Evolutionary conservation across 345 rosid genomes (phyloP).

Genomic region (Noccaea bulbosa): DNA sequence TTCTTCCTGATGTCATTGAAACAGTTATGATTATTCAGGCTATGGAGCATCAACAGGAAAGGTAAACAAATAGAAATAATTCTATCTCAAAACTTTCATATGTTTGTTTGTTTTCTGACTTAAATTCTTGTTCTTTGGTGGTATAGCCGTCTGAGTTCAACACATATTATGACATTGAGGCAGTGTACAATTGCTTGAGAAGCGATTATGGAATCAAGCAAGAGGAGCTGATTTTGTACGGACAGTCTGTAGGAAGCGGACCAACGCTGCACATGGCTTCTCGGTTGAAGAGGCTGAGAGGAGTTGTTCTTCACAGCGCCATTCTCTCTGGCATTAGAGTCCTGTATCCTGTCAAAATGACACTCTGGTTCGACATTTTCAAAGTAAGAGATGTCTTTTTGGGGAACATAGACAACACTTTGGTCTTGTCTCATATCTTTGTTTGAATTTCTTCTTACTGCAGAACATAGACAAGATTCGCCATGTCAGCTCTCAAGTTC

Average conservation of each 20-base stretch:
- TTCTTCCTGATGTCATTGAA: not conserved
- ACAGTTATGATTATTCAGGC: slow-evolving; percentile 99
- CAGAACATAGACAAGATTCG: slow-evolving; percentile 99
- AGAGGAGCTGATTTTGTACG: slow-evolving; percentile 86
- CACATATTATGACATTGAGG: slow-evolving; percentile 92
- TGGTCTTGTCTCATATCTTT: slow-evolving; percentile 30
- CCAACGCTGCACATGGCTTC: slow-evolving; percentile 91
- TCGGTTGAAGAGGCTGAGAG: slow-evolving; percentile 68
- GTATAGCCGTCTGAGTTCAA: slow-evolving; percentile 87
- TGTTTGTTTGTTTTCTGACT: slow-evolving; percentile 16
- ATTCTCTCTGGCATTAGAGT: slow-evolving; percentile 96
- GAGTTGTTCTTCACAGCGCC: slow-evolving; percentile 95
- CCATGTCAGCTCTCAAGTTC: slow-evolving; percentile 81
- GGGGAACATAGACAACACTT: not conserved
- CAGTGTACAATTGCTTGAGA: slow-evolving; percentile 80
- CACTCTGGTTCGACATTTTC: slow-evolving; percentile 92
- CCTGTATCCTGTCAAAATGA: slow-evolving; percentile 89
- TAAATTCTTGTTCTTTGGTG: slow-evolving; percentile 4
- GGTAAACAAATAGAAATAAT: slow-evolving; percentile 50
- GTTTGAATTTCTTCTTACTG: slow-evolving; percentile 37
- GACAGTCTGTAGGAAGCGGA: slow-evolving; percentile 98
- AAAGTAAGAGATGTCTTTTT: slow-evolving; percentile 52
- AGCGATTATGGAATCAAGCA: slow-evolving; percentile 69
- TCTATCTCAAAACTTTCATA: not conserved
- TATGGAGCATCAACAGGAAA: slow-evolving; percentile 98